Conservation (phyloP, 129 eudicot genomes). For the Chrysanthemum lavandulifolium region DNA sequence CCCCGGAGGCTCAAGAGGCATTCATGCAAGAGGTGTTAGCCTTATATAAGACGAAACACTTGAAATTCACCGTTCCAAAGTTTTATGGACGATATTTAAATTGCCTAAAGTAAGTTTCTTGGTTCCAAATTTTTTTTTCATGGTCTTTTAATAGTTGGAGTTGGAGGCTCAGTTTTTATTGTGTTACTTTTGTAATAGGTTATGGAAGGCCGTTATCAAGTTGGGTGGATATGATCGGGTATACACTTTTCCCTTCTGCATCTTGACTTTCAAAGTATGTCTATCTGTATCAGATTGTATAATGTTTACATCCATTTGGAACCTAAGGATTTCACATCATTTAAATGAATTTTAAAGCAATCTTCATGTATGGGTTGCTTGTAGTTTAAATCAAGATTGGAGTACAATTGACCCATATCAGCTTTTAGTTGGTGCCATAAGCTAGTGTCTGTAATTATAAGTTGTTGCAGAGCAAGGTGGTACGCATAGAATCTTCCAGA, state of each 20-base stretch:
- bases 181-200: conserved; percentile 49
- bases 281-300: too few species aligned
- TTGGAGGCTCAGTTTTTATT: conserved; percentile 8
- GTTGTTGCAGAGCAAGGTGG: too few species aligned
- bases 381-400: background rate
- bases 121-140: conserved; percentile 7
- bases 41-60: conserved; percentile 48
- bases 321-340: background rate
- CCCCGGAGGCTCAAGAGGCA: conserved; percentile 80
- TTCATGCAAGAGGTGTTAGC: conserved; percentile 75
- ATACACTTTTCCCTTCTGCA: conserved; percentile 15
- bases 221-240: conserved; percentile 87
- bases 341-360: background rate
- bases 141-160: background rate
- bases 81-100: conserved; percentile 88
- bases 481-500: too few species aligned
- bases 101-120: conserved; percentile 62
- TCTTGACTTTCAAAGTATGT: background rate
- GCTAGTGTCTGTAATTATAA: background rate
- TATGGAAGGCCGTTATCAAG: conserved; percentile 72
- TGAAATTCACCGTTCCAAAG: conserved; percentile 85
- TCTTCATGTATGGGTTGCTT: background rate
- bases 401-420: background rate
- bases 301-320: too few species aligned
- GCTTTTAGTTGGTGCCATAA: background rate